Conservation (phyloP, 495 filamentous ascomycete genomes). For the Aspergillus hancockii region DNA sequence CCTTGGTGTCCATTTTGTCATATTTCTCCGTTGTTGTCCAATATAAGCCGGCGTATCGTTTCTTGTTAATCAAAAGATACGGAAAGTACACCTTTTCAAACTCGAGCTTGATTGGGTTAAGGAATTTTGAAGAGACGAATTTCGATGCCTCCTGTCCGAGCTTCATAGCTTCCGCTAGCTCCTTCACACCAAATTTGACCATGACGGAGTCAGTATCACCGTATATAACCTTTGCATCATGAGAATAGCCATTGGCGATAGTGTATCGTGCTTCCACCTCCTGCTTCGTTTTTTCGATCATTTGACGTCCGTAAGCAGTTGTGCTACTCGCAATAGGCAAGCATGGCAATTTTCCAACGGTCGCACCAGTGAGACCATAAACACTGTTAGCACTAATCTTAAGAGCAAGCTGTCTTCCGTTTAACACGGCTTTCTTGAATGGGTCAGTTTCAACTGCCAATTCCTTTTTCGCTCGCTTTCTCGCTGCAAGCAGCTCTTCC, state of each 20-base stretch:
- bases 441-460: slow-evolving; percentile 88
- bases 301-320: slow-evolving; percentile 91
- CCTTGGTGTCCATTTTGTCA: slow-evolving; percentile 99
- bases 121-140: slow-evolving; percentile 86
- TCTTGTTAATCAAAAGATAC: slow-evolving; percentile 99
- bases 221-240: slow-evolving; percentile 96
- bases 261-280: slow-evolving; percentile 89
- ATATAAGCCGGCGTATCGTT: slow-evolving; percentile 95
- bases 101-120: slow-evolving; percentile 96
- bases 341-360: slow-evolving; percentile 93
- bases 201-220: slow-evolving; percentile 99
- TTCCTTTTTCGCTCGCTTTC: slow-evolving; percentile 93
- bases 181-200: slow-evolving; percentile 93
- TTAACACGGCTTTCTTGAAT: slow-evolving; percentile 96
- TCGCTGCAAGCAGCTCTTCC: slow-evolving; percentile 82
- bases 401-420: slow-evolving; percentile 93
- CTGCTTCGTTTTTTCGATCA: slow-evolving; percentile 96
- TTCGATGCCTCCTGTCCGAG: slow-evolving; percentile 87
- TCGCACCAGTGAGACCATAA: slow-evolving; percentile 95
- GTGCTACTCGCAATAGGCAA: slow-evolving; percentile 94
- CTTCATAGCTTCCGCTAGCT: slow-evolving; percentile 87
- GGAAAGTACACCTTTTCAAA: slow-evolving; percentile 99
- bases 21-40: slow-evolving; percentile 95
- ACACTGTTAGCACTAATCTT: slow-evolving; percentile 98
- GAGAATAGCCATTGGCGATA: slow-evolving; percentile 88